Base-by-base conservation (phyloP, 129 eudicot genomes). In the Flaveria brownii region DNA sequence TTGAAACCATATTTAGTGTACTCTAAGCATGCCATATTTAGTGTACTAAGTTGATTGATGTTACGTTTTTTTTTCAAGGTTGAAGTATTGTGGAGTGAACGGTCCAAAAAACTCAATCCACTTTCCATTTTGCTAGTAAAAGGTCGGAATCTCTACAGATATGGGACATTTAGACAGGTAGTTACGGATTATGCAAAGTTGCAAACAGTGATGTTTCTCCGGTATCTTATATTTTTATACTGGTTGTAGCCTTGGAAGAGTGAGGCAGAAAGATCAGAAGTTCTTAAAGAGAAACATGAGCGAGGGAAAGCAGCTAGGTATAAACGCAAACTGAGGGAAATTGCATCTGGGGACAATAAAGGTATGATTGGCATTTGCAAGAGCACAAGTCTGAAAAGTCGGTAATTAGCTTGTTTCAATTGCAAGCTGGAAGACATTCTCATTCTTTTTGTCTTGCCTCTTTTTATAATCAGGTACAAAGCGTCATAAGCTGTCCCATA, bases 151-250 rank as follows among this genome's bases (percentile, higher is more conserved):
- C 85, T 90, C 12, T 93, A 93, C 65, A 84, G 70, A 62, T 55
- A 83, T 86, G 86, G 81, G 81, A 93, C 98, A 74, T 86, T 77
- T 67, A 84, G 96, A 86, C 98, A 88, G 92, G 98, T 90, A 76
- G 41, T 7, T 18, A 16, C 20, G 18, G 17, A 61, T 49, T 16
- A 1, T 64, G 61, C 17, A 36, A 36, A 36, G 41, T 36, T 36
- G 41, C 41, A 74, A 63, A 45, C 43, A 23, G 26, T 43, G 52
- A 20, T 16, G 50, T 36, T 4, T 45, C 9, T 43, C 23, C 23
- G 8, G 70, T n/a, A n/a, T 68, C 36, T 45, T 68, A 20, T 36
- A 18, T 22, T 23, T 70, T 28, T 57, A 13, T 17, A 43, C 6
- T 16, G 49, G 71, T 66, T 36, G 41, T 70, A 93, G 98, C 83